These are phyloP conservation scores for Leccinum subgranulosum DNA, from an alignment of 768 basidiomycete species.

Conservation along the genomic window DNA sequence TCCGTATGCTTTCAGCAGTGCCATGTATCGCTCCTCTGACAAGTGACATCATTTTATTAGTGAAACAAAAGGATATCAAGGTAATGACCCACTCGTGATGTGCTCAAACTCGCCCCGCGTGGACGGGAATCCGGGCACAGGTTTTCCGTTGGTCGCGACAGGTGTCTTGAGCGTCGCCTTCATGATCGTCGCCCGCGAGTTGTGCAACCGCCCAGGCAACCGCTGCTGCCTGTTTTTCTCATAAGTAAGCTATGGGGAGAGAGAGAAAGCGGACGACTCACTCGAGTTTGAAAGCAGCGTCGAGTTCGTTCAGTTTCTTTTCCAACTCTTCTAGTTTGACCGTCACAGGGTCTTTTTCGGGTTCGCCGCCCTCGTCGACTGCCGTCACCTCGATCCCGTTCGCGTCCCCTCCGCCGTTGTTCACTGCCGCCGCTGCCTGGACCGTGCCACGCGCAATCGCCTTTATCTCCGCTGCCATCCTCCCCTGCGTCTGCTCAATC, in stretches of 20 bases:
- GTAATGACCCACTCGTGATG: constrained; percentile 33
- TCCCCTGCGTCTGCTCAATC: constrained; percentile 34
- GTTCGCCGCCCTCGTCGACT: constrained; percentile 2
- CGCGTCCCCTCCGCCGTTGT: background rate
- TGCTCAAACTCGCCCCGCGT: constrained; percentile 45
- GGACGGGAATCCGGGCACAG: constrained; percentile 34
- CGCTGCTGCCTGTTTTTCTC: constrained; percentile 31
- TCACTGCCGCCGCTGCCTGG: background rate
- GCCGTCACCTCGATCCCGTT: background rate
- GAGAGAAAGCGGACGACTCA: constrained; percentile 11
- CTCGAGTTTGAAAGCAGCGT: constrained; percentile 35
- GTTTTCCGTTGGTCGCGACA: constrained; percentile 33
- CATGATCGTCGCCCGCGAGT: constrained; percentile 32
- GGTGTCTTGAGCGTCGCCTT: constrained; percentile 33
- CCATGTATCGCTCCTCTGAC: constrained; percentile 42
- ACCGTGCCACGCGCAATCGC: constrained; percentile 14
- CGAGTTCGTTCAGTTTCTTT: constrained; percentile 33
- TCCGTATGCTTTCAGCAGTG: constrained; percentile 34
- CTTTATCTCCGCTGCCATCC: constrained; percentile 32
- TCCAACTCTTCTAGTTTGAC: constrained; percentile 34
- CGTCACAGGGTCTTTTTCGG: constrained; percentile 18
- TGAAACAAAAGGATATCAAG: background rate
- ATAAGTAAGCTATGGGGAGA: no score
- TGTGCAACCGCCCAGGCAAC: constrained; percentile 36
- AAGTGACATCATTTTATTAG: background rate